Percentiles rank a stretch among this genome's conserved stretches.
phyloP scores from a whole-genome alignment of 768 basidiomycete genomes.

The Calocybe gangraenosa region DNA sequence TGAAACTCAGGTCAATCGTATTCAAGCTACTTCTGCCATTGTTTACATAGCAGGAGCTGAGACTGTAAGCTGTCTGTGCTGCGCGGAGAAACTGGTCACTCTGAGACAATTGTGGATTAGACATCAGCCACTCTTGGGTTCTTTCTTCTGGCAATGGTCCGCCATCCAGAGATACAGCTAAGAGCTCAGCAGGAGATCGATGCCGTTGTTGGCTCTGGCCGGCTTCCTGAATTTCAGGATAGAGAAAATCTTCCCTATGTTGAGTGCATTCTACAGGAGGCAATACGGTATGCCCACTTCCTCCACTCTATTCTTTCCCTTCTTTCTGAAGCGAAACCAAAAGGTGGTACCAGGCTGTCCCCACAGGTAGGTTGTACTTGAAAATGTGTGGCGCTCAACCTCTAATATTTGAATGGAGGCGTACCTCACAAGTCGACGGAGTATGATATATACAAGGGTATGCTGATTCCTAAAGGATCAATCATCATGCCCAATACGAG shows the following conservation, averaged over 20 bases:
- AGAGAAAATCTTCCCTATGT: constrained; percentile 31
- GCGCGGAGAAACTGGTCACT: not conserved
- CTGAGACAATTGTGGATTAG: constrained; percentile 10
- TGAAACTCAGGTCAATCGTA: constrained; percentile 8
- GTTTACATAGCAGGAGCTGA: constrained; percentile 28
- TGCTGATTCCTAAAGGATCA: constrained; percentile 15
- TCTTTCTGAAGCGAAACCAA: not conserved
- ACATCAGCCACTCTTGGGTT: constrained; percentile 24
- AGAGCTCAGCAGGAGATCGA: constrained; percentile 41
- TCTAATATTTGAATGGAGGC: not conserved
- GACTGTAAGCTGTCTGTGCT: not conserved
- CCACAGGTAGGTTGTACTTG: not conserved
- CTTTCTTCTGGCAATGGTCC: constrained; percentile 36
- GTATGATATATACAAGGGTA: constrained; percentile 15
- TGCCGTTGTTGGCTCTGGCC: constrained; percentile 25
- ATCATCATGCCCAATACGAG: constrained; percentile 13
- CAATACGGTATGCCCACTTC: constrained; percentile 14
- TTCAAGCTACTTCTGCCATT: constrained; percentile 17
- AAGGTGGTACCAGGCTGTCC: constrained; percentile 11
- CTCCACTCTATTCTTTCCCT: no score
- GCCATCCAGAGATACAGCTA: constrained; percentile 30
- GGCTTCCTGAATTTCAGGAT: constrained; percentile 32
- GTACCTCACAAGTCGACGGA: constrained; percentile 9
- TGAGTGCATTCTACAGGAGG: constrained; percentile 29
- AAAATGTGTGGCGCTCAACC: not conserved